Evolutionary conservation across 2,329 filamentous ascomycete species (phyloP).

Genomic region (Ceratocystis smalleyi): DNA sequence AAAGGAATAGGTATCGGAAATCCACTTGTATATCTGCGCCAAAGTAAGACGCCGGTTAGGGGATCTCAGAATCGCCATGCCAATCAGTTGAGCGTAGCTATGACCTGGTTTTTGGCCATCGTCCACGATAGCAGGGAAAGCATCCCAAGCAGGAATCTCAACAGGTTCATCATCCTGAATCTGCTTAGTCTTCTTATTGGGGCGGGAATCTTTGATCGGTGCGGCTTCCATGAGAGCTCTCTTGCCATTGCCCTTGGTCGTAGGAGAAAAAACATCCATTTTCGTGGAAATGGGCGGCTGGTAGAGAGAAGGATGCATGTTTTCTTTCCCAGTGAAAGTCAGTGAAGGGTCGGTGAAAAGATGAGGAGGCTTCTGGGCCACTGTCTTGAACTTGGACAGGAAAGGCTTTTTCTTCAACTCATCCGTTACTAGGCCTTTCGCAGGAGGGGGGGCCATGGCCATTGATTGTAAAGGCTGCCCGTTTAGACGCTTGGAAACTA

Average conservation of each 20-base stretch:
- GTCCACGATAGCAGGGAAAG: conserved; percentile 70
- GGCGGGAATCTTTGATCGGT: conserved; percentile 51
- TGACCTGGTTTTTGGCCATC: conserved; percentile 79
- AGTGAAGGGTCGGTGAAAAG: conserved; percentile 26
- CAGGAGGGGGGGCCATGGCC: conserved; percentile 48
- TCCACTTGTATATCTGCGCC: conserved; percentile 97
- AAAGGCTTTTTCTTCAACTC: conserved; percentile 43
- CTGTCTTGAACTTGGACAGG: conserved; percentile 44
- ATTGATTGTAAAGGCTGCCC: conserved; percentile 5
- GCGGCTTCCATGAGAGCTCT: conserved; percentile 57
- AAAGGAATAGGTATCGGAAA: conserved; percentile 83
- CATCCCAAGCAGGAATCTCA: conserved; percentile 45
- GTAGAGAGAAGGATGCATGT: conserved; percentile 36
- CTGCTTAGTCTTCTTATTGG: conserved; percentile 53
- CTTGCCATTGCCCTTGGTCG: conserved; percentile 16
- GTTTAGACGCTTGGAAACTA: conserved; percentile 5
- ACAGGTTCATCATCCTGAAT: conserved; percentile 23
- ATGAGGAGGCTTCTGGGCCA: conserved; percentile 35
- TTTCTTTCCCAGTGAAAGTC: conserved; percentile 37
- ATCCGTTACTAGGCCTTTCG: conserved; percentile 42
- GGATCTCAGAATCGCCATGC: conserved; percentile 87
- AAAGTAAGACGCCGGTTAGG: conserved; percentile 71
- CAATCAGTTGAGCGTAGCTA: conserved; percentile 89
- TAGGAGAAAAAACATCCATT: conserved; percentile 32
- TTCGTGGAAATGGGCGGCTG: conserved; percentile 31